These are phyloP conservation scores for Cladophialophora chaetospira DNA, from an alignment of 2,329 filamentous ascomycete species.

Conservation along the genomic window DNA sequence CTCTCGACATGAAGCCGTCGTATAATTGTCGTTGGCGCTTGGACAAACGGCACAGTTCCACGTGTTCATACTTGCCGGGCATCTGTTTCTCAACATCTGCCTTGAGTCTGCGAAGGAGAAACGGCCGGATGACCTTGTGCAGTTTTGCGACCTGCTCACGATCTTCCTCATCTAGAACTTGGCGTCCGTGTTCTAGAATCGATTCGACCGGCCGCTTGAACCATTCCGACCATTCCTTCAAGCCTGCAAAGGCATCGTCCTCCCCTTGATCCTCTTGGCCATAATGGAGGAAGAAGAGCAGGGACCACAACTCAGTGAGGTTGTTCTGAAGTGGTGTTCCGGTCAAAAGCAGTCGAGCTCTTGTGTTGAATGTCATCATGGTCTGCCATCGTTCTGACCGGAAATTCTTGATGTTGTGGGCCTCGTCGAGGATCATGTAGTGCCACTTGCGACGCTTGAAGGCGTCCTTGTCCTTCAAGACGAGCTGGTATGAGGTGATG, in stretches of 20 bases:
- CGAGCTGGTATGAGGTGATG: slow-evolving; percentile 96
- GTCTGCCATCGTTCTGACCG: slow-evolving; percentile 97
- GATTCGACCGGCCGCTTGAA: slow-evolving; percentile 94
- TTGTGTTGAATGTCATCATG: slow-evolving; percentile 88
- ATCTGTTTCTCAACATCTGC: slow-evolving; percentile 98
- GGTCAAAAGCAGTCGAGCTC: slow-evolving; percentile 81
- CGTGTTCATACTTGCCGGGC: slow-evolving; percentile 96
- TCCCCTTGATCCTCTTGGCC: slow-evolving; percentile 73
- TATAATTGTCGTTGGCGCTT: slow-evolving; percentile 95
- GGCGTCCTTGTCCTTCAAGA: slow-evolving; percentile 88
- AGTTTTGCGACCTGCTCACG: slow-evolving; percentile 89
- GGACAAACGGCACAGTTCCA: slow-evolving; percentile 91
- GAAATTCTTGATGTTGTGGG: slow-evolving; percentile 99
- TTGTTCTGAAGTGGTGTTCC: slow-evolving; percentile 97
- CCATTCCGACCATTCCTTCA: slow-evolving; percentile 96
- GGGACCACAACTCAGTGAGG: slow-evolving; percentile 91
- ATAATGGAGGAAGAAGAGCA: slow-evolving; percentile 95
- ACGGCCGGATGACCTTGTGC: slow-evolving; percentile 90
- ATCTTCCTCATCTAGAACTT: slow-evolving; percentile 92
- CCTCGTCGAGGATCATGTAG: slow-evolving; percentile 97
- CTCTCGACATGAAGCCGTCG: slow-evolving; percentile 89
- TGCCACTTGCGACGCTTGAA: slow-evolving; percentile 94
- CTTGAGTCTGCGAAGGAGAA: slow-evolving; percentile 86
- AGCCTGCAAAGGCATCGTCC: slow-evolving; percentile 84
- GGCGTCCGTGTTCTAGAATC: slow-evolving; percentile 90